These are phyloP conservation scores for Leucoagaricus sp. DNA, from an alignment of 1,284 basidiomycete genomes.

Conservation along the genomic window DNA sequence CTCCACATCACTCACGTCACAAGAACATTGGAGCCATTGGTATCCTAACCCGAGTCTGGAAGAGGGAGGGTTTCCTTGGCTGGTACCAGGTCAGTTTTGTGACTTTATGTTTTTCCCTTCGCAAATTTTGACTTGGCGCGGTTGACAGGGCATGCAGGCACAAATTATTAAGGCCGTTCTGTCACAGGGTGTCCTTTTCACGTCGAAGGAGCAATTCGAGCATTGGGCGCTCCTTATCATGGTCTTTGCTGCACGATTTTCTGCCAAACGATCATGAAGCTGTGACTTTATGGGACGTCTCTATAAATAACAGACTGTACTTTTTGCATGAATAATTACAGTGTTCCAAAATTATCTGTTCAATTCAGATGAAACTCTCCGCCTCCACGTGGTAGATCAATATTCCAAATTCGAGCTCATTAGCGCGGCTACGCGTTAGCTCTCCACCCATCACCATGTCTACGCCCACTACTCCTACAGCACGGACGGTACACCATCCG, in stretches of 20 bases:
- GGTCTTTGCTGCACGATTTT: slow-evolving; percentile 43
- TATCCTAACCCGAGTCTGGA: slow-evolving; percentile 74
- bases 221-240: slow-evolving; percentile 72
- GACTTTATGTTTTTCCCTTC: background rate
- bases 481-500: slow-evolving; percentile 26
- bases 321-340: background rate
- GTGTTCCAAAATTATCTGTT: background rate
- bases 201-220: slow-evolving; percentile 85
- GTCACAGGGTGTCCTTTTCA: slow-evolving; percentile 79
- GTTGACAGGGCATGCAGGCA: slow-evolving; percentile 80
- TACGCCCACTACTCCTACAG: slow-evolving; percentile 8
- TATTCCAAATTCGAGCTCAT: too few relatives aligned
- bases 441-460: slow-evolving; percentile 2
- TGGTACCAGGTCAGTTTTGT: slow-evolving; percentile 85
- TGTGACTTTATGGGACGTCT: background rate
- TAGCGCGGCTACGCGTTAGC: background rate
- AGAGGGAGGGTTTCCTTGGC: slow-evolving; percentile 78
- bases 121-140: background rate
- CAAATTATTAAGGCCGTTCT: slow-evolving; percentile 90
- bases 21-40: slow-evolving; percentile 75
- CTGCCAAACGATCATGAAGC: slow-evolving; percentile 17
- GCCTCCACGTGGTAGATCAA: slow-evolving; percentile 5
- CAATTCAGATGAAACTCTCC: background rate
- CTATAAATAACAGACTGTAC: background rate
- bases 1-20: slow-evolving; percentile 38